Evolutionary conservation across 805 yeast genomes (phyloP).

Genomic region (Zygoascus ofunaensis): DNA sequence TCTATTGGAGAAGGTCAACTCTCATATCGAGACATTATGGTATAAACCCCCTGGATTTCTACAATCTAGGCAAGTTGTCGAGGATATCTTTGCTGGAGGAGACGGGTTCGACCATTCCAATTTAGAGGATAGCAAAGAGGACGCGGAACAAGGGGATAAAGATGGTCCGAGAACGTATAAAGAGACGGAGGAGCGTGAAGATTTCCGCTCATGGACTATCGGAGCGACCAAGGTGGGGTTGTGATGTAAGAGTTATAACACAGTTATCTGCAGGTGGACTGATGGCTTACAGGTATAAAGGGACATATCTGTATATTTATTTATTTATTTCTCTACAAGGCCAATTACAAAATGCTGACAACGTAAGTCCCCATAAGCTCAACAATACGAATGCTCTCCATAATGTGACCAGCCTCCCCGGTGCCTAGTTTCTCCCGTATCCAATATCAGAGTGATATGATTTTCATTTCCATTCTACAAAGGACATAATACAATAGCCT

Average conservation of each 20-base stretch:
- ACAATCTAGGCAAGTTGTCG: conserved; percentile 62
- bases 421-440: too few species aligned
- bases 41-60: conserved; percentile 38
- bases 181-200: conserved; percentile 12
- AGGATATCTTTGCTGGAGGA: conserved; percentile 66
- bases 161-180: neutral
- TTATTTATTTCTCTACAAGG: neutral
- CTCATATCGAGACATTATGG: neutral
- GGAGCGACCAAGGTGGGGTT: neutral
- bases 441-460: too few species aligned
- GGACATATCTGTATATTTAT: neutral
- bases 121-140: neutral
- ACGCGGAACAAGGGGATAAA: neutral
- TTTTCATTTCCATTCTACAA: too few species aligned
- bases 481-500: too few species aligned
- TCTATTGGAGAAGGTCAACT: neutral
- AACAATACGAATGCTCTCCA: too few species aligned
- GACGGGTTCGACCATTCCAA: conserved; percentile 38
- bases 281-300: neutral
- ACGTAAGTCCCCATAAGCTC: too few species aligned
- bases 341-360: too few species aligned
- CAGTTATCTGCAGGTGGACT: neutral
- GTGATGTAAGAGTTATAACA: neutral
- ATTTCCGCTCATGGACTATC: conserved; percentile 12
- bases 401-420: too few species aligned